Percentiles rank a stretch among this genome's conserved stretches.
Evolutionary conservation across 805 yeast species (phyloP).

Genomic region (Saccharomycopsis javanensis): DNA sequence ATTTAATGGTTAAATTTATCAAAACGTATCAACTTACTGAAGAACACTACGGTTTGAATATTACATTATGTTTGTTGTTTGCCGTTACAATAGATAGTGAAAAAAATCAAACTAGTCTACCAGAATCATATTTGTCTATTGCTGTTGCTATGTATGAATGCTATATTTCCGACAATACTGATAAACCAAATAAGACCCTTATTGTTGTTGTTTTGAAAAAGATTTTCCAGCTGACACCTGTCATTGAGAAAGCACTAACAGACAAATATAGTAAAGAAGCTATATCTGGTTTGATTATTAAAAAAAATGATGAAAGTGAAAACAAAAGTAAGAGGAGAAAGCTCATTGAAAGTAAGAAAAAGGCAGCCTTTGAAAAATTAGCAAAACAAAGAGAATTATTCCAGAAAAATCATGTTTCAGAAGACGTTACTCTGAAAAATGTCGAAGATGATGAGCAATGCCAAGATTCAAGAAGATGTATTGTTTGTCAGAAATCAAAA

Average conservation of each 20-base stretch:
- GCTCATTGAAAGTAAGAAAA: slow-evolving; percentile 13
- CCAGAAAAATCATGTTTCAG: slow-evolving; percentile 5
- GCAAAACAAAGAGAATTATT: slow-evolving; percentile 15
- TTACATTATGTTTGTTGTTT: not conserved
- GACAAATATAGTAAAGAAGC: not conserved
- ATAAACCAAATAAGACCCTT: not conserved
- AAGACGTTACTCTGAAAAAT: not conserved
- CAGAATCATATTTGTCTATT: not conserved
- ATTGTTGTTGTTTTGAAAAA: not conserved
- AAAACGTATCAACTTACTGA: not conserved
- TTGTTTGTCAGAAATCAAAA: slow-evolving; percentile 25
- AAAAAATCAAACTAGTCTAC: not conserved
- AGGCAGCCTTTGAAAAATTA: slow-evolving; percentile 12
- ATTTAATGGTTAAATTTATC: not conserved
- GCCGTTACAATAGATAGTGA: not conserved
- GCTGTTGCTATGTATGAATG: not conserved
- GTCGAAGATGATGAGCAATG: not conserved
- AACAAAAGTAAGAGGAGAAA: slow-evolving; percentile 4
- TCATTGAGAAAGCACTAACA: not conserved
- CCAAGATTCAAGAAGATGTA: slow-evolving; percentile 22
- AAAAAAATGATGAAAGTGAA: slow-evolving; percentile 4
- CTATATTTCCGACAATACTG: not conserved
- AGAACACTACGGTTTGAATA: not conserved
- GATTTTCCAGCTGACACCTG: not conserved
- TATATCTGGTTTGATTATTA: not conserved